These are phyloP conservation scores for Trichomonascaceae sp. DNA, from an alignment of 1,139 yeast genomes.

Conservation along the genomic window DNA sequence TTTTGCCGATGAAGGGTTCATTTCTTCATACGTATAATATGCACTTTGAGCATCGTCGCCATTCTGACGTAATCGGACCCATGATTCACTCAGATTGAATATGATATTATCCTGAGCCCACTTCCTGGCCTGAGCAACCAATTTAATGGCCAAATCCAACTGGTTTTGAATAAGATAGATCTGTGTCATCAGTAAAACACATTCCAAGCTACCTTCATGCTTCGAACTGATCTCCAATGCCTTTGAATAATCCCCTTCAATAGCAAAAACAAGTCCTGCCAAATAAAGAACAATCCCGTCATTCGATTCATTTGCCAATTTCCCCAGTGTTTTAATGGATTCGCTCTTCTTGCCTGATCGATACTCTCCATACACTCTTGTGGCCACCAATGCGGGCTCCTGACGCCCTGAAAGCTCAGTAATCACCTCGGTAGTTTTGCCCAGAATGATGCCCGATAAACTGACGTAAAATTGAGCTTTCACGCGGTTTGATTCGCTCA, in stretches of 20 bases:
- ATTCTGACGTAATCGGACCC: slow-evolving; percentile 54
- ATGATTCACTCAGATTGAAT: slow-evolving; percentile 62
- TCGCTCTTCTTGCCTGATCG: slow-evolving; percentile 16
- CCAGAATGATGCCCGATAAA: slow-evolving; percentile 34
- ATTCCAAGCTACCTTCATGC: slow-evolving; percentile 33
- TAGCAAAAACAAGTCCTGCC: slow-evolving; percentile 31
- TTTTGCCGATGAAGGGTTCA: slow-evolving; percentile 48
- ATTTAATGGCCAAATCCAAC: slow-evolving; percentile 31
- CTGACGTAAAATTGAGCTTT: slow-evolving; percentile 30
- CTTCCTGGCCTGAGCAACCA: slow-evolving; percentile 33
- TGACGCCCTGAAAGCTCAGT: slow-evolving; percentile 19
- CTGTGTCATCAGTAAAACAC: slow-evolving; percentile 35
- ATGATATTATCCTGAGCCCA: slow-evolving; percentile 64
- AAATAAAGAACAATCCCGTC: slow-evolving; percentile 30
- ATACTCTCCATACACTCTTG: slow-evolving; percentile 22
- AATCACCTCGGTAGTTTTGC: slow-evolving; percentile 29
- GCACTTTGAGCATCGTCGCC: slow-evolving; percentile 55
- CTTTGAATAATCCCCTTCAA: slow-evolving; percentile 26
- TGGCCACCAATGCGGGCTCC: slow-evolving; percentile 21
- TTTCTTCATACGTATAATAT: slow-evolving; percentile 68
- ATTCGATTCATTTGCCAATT: slow-evolving; percentile 16
- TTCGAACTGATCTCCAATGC: slow-evolving; percentile 31
- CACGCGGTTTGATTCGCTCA: slow-evolving; percentile 21
- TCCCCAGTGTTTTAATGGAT: slow-evolving; percentile 22
- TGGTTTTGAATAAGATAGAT: slow-evolving; percentile 32